phyloP scores from a whole-genome alignment of 176 grass and related monocot species.

The Aechmea fasciata region DNA sequence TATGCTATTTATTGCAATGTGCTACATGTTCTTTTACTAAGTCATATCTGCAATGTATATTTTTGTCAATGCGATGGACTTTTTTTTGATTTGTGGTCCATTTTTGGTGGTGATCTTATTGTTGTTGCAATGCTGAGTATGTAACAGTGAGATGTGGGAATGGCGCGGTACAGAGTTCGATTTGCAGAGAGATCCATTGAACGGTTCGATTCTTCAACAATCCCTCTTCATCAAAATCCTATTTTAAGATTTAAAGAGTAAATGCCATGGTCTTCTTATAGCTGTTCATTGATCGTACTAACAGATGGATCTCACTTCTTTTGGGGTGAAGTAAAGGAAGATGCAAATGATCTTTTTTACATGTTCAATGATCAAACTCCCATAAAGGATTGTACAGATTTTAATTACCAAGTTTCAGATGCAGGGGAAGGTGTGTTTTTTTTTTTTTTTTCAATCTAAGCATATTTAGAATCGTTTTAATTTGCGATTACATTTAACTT shows the following conservation, averaged over 20 bases:
- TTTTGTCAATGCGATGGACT: background rate
- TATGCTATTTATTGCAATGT: constrained; percentile 6
- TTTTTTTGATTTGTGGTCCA: background rate
- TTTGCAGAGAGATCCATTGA: constrained; percentile 51
- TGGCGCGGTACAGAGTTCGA: constrained; percentile 51
- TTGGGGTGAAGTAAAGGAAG: constrained; percentile 45
- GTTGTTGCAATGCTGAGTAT: constrained; percentile 13
- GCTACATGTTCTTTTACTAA: constrained; percentile 11
- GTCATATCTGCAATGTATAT: constrained; percentile 10
- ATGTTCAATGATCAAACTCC: constrained; percentile 84
- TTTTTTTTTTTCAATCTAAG: background rate
- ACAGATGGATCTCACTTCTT: constrained; percentile 43
- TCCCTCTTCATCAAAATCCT: background rate
- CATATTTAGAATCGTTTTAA: background rate
- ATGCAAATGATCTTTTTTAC: constrained; percentile 41
- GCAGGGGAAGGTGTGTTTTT: constrained; percentile 49
- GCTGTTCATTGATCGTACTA: constrained; percentile 5
- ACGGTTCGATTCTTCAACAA: constrained; percentile 33
- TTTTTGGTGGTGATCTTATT: constrained; percentile 3
- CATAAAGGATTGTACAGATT: constrained; percentile 82
- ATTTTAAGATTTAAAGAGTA: background rate
- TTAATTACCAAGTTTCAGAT: constrained; percentile 41
- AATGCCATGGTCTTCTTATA: background rate
- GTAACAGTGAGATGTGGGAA: constrained; percentile 63
- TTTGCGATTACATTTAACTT: constrained; percentile 13